Percentiles rank a stretch among this genome's conserved stretches.
Conservation (phyloP, 495 filamentous ascomycete genomes). For the Penicillium robsamsonii region DNA sequence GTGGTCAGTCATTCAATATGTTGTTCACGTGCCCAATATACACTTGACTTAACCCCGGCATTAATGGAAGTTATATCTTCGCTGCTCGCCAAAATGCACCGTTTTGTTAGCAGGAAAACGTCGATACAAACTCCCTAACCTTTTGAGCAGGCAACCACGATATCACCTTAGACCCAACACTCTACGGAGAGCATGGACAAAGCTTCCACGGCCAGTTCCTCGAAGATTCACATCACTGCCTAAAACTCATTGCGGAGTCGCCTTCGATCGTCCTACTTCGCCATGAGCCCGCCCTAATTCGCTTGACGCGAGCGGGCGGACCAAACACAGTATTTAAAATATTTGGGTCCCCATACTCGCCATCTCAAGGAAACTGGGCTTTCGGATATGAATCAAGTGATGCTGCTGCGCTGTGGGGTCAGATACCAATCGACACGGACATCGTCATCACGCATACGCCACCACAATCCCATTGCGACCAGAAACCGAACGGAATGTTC, state of each 20-base stretch:
- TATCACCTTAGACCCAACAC: conserved; percentile 63
- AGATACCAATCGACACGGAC: conserved; percentile 46
- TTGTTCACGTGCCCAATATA: conserved; percentile 7
- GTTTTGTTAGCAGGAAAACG: background rate
- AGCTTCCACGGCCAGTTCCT: conserved; percentile 59
- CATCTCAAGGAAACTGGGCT: conserved; percentile 63
- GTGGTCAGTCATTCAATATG: conserved; percentile 41
- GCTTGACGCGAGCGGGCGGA: conserved; percentile 54
- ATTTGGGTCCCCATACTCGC: conserved; percentile 74
- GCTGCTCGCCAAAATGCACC: background rate
- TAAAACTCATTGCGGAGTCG: conserved; percentile 49
- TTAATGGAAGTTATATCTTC: conserved; percentile 1
- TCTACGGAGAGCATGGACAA: conserved; percentile 56
- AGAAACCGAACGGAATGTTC: conserved; percentile 24
- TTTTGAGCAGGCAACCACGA: conserved; percentile 69
- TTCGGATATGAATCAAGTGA: conserved; percentile 60
- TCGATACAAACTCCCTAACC: background rate
- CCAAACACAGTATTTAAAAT: conserved; percentile 67
- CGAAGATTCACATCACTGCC: conserved; percentile 55
- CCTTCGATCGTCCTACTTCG: conserved; percentile 62
- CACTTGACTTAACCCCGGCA: background rate
- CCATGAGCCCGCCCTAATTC: conserved; percentile 59
- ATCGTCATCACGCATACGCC: conserved; percentile 51
- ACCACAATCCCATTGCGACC: conserved; percentile 46
- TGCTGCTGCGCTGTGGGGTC: conserved; percentile 49